These are phyloP conservation scores for Puccinia coronata DNA, from an alignment of 1,284 basidiomycete genomes.

Conservation along the genomic window DNA sequence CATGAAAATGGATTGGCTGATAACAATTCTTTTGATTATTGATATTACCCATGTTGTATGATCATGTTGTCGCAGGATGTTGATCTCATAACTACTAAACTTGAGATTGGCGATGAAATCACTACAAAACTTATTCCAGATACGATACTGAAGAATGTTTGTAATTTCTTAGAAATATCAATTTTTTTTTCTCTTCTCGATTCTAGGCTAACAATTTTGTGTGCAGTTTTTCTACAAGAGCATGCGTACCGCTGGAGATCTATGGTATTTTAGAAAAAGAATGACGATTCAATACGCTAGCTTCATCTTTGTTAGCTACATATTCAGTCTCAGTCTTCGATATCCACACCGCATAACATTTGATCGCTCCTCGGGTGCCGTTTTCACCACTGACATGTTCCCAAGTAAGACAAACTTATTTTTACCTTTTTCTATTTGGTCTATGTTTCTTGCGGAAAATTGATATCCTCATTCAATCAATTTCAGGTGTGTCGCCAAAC, in stretches of 20 bases:
- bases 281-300: conserved; percentile 88
- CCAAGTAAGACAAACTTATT: conserved; percentile 66
- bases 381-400: conserved; percentile 85
- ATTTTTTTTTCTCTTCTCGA: too few relatives aligned
- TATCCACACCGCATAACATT: conserved; percentile 83
- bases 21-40: background rate
- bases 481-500: conserved; percentile 60
- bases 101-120: conserved; percentile 89
- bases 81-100: conserved; percentile 64
- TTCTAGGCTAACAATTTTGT: conserved; percentile 24
- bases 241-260: conserved; percentile 79
- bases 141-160: conserved; percentile 77
- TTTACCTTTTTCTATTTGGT: background rate
- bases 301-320: conserved; percentile 87
- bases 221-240: conserved; percentile 85
- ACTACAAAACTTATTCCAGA: conserved; percentile 86
- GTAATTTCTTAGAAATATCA: conserved; percentile 55
- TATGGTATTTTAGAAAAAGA: conserved; percentile 97
- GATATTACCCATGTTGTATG: background rate
- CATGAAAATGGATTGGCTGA: background rate
- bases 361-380: conserved; percentile 81
- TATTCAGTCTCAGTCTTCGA: conserved; percentile 80
- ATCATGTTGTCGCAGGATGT: conserved; percentile 13
- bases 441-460: background rate
- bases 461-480: conserved; percentile 4